phyloP scores from a whole-genome alignment of 176 grass and related monocot genomes.

The Hyparrhenia diplandra region DNA sequence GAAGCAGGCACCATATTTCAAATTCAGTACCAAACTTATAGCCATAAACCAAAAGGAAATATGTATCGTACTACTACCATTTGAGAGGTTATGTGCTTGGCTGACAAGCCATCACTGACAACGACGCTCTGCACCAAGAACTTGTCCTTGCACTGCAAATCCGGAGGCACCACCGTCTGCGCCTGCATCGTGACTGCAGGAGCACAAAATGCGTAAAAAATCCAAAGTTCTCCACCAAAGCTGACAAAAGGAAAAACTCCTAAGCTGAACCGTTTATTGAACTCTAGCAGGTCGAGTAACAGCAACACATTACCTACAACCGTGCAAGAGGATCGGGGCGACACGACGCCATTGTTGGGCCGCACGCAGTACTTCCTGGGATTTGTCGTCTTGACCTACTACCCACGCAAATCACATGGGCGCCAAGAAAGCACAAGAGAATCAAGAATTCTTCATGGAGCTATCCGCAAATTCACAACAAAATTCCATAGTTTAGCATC shows the following conservation, averaged over 20 bases:
- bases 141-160: constrained; percentile 79
- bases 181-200: constrained; percentile 68
- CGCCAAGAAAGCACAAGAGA: constrained; percentile 19
- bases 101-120: constrained; percentile 16
- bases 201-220: constrained; percentile 8
- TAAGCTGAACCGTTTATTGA: constrained; percentile 2
- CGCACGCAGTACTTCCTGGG: constrained; percentile 82
- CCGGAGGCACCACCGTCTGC: constrained; percentile 41
- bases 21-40: constrained; percentile 5
- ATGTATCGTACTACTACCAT: constrained; percentile 27
- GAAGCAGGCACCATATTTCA: constrained; percentile 4
- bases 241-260: background rate
- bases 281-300: constrained; percentile 7
- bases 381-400: constrained; percentile 83
- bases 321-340: constrained; percentile 42
- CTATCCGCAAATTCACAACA: background rate
- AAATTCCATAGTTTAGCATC: constrained; percentile 23
- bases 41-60: background rate
- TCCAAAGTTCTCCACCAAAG: background rate
- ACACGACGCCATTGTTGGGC: constrained; percentile 63
- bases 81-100: constrained; percentile 49
- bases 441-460: constrained; percentile 7
- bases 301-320: constrained; percentile 53
- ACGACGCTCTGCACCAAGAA: constrained; percentile 66
- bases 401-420: constrained; percentile 31